Conservation (phyloP, 345 rosid genomes). For the Atalantia buxifolia region DNA sequence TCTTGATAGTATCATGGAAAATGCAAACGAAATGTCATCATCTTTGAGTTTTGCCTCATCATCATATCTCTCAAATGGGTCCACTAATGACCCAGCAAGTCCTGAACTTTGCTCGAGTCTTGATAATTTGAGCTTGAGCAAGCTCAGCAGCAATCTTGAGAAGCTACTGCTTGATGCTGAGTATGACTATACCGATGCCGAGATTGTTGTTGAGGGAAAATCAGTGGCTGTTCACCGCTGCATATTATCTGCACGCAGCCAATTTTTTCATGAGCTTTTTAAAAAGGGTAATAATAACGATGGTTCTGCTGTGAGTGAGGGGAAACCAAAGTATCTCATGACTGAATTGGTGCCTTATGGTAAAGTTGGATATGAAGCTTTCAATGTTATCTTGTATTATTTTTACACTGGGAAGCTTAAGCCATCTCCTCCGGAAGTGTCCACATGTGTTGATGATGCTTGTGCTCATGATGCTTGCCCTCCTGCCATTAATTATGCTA, state of each 20-base stretch:
- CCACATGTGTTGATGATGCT: slow-evolving; percentile 36
- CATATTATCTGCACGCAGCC: slow-evolving; percentile 44
- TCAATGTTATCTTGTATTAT: slow-evolving; percentile 33
- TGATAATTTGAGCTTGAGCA: slow-evolving; percentile 32
- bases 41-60: slow-evolving; percentile 29
- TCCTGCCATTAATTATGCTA: slow-evolving; percentile 37
- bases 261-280: slow-evolving; percentile 30
- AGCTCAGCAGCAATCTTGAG: slow-evolving; percentile 35
- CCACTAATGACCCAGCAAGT: not conserved
- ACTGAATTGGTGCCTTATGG: slow-evolving; percentile 25
- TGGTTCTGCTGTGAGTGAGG: slow-evolving; percentile 9
- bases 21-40: slow-evolving; percentile 30
- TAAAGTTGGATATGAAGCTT: slow-evolving; percentile 43
- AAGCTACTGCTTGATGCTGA: slow-evolving; percentile 16
- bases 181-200: slow-evolving; percentile 32
- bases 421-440: slow-evolving; percentile 33
- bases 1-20: slow-evolving; percentile 23
- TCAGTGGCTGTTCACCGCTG: slow-evolving; percentile 42
- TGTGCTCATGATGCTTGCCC: slow-evolving; percentile 44
- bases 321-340: slow-evolving; percentile 31
- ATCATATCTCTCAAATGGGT: slow-evolving; percentile 28
- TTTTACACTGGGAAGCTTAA: slow-evolving; percentile 41
- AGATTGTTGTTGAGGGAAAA: slow-evolving; percentile 34
- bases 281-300: slow-evolving; percentile 8
- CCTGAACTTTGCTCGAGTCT: slow-evolving; percentile 19